phyloP scores from a whole-genome alignment of 2,329 filamentous ascomycete species.

The Scedosporium dehoogii region DNA sequence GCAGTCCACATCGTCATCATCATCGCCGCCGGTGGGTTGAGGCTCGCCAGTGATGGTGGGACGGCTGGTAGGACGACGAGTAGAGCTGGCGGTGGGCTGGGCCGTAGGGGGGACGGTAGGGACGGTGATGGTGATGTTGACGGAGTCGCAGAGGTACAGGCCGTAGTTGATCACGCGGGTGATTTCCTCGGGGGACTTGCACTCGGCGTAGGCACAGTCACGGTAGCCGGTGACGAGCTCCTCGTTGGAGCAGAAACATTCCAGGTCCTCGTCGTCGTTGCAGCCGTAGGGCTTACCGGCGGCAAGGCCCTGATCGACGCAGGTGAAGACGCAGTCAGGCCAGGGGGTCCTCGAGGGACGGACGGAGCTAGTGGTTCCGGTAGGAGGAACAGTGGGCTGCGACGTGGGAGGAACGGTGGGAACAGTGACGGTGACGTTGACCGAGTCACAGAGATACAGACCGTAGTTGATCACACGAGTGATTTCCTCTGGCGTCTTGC shows the following conservation, averaged over 20 bases:
- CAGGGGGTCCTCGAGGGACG: background rate
- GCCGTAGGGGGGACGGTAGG: background rate
- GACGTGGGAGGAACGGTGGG: conserved; percentile 1
- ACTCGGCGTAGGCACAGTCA: background rate
- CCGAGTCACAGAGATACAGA: conserved; percentile 1
- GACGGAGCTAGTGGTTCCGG: background rate
- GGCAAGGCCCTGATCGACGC: background rate
- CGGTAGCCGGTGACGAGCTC: conserved; percentile 1
- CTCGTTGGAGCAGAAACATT: conserved; percentile 4
- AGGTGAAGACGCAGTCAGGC: conserved; percentile 1
- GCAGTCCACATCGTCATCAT: background rate
- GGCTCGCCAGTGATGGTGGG: background rate
- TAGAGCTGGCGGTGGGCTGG: background rate
- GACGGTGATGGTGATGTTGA: background rate
- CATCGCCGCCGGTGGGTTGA: background rate
- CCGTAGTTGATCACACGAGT: background rate
- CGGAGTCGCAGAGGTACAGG: conserved; percentile 1
- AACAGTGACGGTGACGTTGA: background rate
- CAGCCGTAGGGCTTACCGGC: background rate
- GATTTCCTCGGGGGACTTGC: background rate
- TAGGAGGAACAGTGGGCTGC: background rate
- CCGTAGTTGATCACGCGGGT: background rate
- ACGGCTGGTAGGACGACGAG: background rate
- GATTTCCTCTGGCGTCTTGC: background rate
- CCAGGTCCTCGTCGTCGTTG: background rate